Conservation (phyloP, 768 basidiomycete species). For the Russula earlei region DNA sequence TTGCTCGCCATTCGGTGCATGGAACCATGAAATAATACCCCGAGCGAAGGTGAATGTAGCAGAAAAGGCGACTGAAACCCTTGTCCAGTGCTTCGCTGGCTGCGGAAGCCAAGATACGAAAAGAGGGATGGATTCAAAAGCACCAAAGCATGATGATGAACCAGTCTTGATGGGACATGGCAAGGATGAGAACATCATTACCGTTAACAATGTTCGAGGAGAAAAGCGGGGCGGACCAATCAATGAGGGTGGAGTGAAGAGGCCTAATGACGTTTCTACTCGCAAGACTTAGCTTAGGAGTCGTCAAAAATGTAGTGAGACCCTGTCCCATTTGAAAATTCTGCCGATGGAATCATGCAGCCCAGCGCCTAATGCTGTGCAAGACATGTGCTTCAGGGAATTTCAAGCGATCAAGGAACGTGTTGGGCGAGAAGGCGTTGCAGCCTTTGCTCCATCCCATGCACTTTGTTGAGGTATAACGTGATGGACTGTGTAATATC, state of each 20-base stretch:
- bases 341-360: background rate
- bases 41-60: background rate
- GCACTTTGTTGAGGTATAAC: conserved; percentile 12
- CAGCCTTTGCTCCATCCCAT: background rate
- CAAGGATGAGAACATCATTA: background rate
- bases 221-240: background rate
- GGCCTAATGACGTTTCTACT: background rate
- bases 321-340: background rate
- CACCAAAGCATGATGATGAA: background rate
- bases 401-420: background rate
- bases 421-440: background rate
- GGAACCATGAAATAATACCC: background rate
- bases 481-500: conserved; percentile 7
- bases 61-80: background rate
- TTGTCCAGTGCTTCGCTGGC: background rate
- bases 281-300: background rate
- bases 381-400: background rate
- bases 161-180: background rate
- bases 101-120: background rate
- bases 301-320: too few species aligned
- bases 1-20: background rate
- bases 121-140: background rate
- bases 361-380: background rate
- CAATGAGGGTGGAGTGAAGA: background rate
- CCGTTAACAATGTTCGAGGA: background rate